Evolutionary conservation across 2,329 filamentous ascomycete species (phyloP).

Genomic region (Hypoxylon sp.): DNA sequence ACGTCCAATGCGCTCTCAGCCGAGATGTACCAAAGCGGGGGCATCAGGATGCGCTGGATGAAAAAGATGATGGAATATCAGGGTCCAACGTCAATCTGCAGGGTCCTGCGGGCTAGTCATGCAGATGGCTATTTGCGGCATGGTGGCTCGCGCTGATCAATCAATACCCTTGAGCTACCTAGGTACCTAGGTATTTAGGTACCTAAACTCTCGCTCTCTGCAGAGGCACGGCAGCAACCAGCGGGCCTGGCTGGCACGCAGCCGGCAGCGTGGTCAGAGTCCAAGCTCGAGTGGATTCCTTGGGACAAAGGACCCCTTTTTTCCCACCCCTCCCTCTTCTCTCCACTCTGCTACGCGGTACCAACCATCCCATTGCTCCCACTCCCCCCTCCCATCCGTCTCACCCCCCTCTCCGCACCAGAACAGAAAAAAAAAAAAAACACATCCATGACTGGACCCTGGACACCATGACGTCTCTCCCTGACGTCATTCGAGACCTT

Average conservation of each 20-base stretch:
- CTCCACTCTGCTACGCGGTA: too few relatives aligned
- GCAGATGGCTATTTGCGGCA: conserved; percentile 34
- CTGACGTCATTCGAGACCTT: conserved; percentile 32
- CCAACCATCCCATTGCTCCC: too few relatives aligned
- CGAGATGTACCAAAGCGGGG: conserved; percentile 28
- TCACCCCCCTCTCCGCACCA: conserved; percentile 22
- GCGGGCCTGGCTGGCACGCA: too few relatives aligned
- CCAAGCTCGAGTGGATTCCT: neutral
- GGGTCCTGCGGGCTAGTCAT: conserved; percentile 40
- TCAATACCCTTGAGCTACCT: conserved; percentile 6
- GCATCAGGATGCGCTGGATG: conserved; percentile 24
- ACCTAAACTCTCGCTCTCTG: too few relatives aligned
- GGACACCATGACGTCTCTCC: conserved; percentile 29
- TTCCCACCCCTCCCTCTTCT: neutral
- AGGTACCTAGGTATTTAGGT: too few relatives aligned
- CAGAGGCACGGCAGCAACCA: too few relatives aligned
- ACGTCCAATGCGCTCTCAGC: conserved; percentile 25
- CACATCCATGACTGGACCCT: conserved; percentile 22
- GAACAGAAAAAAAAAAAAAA: too few relatives aligned
- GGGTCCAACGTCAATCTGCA: conserved; percentile 44
- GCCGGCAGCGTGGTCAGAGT: too few relatives aligned
- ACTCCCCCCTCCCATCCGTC: neutral
- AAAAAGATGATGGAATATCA: conserved; percentile 38
- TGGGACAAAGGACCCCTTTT: conserved; percentile 13
- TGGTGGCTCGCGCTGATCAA: conserved; percentile 29